Percentiles rank a stretch among this genome's conserved stretches.
phyloP scores from a whole-genome alignment of 306 rosid species.

The Pyrus communis region DNA sequence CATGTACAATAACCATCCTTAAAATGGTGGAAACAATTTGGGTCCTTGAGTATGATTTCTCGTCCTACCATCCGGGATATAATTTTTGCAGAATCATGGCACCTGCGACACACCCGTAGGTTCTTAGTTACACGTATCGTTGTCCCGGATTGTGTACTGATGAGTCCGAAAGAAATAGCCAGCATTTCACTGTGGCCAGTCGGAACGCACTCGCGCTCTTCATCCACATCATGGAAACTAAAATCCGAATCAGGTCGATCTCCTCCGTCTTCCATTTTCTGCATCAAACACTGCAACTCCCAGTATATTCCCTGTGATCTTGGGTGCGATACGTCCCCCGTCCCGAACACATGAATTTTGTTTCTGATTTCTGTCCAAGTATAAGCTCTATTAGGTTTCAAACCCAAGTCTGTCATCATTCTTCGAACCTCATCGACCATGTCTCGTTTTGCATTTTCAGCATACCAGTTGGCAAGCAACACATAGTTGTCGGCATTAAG shows the following conservation, averaged over 20 bases:
- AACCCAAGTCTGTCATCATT: constrained; percentile 48
- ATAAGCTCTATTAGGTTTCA: constrained; percentile 49
- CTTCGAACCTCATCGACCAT: constrained; percentile 29
- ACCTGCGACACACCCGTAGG: constrained; percentile 38
- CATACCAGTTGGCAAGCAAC: constrained; percentile 55
- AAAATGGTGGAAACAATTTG: constrained; percentile 56
- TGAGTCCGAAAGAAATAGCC: constrained; percentile 61
- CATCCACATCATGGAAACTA: constrained; percentile 56
- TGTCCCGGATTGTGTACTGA: constrained; percentile 38
- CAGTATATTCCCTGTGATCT: constrained; percentile 44
- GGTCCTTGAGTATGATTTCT: constrained; percentile 65
- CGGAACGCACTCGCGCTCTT: constrained; percentile 60
- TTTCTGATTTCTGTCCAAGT: constrained; percentile 54
- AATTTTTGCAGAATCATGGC: constrained; percentile 52
- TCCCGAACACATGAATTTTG: constrained; percentile 66
- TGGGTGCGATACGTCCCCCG: constrained; percentile 65
- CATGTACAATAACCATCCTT: constrained; percentile 59
- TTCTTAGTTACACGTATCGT: constrained; percentile 50
- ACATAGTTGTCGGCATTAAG: constrained; percentile 56
- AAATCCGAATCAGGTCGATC: constrained; percentile 27
- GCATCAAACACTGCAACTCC: constrained; percentile 43
- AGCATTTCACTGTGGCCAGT: constrained; percentile 60
- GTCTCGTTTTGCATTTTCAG: constrained; percentile 33
- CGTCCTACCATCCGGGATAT: constrained; percentile 37
- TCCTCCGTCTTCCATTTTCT: constrained; percentile 46